Conservation (phyloP, 164 flowering plant genomes). For the Dillenia turbinata region DNA sequence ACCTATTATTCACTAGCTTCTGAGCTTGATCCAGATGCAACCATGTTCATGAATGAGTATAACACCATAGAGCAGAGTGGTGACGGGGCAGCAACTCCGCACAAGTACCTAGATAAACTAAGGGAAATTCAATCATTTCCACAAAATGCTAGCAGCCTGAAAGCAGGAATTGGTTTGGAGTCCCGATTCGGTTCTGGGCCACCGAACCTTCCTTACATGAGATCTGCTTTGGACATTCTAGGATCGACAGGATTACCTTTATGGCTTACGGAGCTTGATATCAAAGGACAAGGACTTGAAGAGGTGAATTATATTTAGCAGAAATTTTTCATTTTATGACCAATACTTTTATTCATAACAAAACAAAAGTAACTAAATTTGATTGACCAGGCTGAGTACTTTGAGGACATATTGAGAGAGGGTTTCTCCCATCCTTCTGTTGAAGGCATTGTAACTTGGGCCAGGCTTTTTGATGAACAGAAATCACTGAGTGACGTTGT, state of each 20-base stretch:
- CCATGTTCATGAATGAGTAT: constrained; percentile 50
- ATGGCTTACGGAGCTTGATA: constrained; percentile 46
- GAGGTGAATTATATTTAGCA: constrained; percentile 20
- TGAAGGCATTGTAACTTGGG: constrained; percentile 36
- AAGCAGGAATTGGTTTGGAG: constrained; percentile 38
- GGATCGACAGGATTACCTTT: constrained; percentile 29
- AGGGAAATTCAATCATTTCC: constrained; percentile 23
- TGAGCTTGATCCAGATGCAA: constrained; percentile 21
- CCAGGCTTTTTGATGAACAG: constrained; percentile 28
- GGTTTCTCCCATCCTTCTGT: constrained; percentile 40
- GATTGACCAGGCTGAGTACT: constrained; percentile 25
- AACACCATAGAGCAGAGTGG: constrained; percentile 35
- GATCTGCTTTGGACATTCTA: constrained; percentile 32
- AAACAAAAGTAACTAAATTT: neutral
- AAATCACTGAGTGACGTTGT: constrained; percentile 34
- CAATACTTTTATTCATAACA: neutral
- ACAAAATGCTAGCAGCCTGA: constrained; percentile 8
- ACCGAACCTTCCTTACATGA: constrained; percentile 45
- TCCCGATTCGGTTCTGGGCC: constrained; percentile 25
- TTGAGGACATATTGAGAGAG: constrained; percentile 42
- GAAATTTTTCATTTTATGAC: too few species aligned
- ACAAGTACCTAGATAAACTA: constrained; percentile 24
- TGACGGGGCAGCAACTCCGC: constrained; percentile 19
- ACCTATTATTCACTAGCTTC: constrained; percentile 17
- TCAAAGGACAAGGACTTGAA: constrained; percentile 10